These are phyloP conservation scores for Aspergillus sclerotialis DNA, from an alignment of 2,329 filamentous ascomycete genomes.

Conservation along the genomic window DNA sequence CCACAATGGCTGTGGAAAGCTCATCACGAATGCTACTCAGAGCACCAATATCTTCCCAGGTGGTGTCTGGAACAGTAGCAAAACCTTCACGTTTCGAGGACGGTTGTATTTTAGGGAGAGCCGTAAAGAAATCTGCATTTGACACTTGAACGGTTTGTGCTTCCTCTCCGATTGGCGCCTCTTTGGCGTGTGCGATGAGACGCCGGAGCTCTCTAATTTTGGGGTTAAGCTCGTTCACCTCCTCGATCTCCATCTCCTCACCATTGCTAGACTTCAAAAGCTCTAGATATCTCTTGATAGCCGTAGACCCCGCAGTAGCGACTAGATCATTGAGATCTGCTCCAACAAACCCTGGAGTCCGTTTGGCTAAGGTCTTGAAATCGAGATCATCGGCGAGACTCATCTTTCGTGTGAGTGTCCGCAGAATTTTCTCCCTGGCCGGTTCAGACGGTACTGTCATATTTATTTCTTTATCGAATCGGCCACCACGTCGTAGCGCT, in stretches of 20 bases:
- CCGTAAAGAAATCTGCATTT: slow-evolving; percentile 64
- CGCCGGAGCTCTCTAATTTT: slow-evolving; percentile 42
- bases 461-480: slow-evolving; percentile 78
- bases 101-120: slow-evolving; percentile 68
- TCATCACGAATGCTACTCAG: slow-evolving; percentile 71
- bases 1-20: slow-evolving; percentile 77
- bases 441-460: slow-evolving; percentile 77
- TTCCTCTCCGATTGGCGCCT: slow-evolving; percentile 46
- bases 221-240: slow-evolving; percentile 23
- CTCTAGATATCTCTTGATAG: slow-evolving; percentile 55
- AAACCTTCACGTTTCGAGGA: slow-evolving; percentile 91
- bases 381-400: slow-evolving; percentile 63
- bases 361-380: slow-evolving; percentile 65
- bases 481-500: slow-evolving; percentile 63
- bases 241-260: slow-evolving; percentile 50
- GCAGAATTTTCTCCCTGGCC: slow-evolving; percentile 70
- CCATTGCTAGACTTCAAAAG: slow-evolving; percentile 43
- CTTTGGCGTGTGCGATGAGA: slow-evolving; percentile 49
- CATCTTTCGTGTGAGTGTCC: slow-evolving; percentile 61
- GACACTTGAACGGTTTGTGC: slow-evolving; percentile 51
- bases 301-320: slow-evolving; percentile 57
- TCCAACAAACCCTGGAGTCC: slow-evolving; percentile 88
- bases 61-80: slow-evolving; percentile 85
- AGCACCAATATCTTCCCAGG: slow-evolving; percentile 87
- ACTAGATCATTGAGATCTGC: slow-evolving; percentile 73